Evolutionary conservation across 306 rosid genomes (phyloP).

Genomic region (cucumber (Cucumis sativus)): DNA sequence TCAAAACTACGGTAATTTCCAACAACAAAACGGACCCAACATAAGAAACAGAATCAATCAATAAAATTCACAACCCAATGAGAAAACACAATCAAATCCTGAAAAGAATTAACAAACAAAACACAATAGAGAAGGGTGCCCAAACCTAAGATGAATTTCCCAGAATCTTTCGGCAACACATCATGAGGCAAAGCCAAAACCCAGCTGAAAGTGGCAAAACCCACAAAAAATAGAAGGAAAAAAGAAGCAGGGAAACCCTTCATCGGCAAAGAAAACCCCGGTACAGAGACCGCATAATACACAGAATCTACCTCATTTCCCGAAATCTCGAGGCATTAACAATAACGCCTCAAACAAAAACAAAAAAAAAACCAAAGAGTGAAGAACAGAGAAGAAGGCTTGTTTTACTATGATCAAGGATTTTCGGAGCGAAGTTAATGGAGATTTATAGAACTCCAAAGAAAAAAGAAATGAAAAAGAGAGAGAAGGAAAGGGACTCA

Average conservation of each 20-base stretch:
- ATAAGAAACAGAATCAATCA: not conserved
- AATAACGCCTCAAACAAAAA: not conserved
- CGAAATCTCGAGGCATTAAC: not conserved
- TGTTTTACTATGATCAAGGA: not conserved
- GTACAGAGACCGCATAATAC: slow-evolving; percentile 6
- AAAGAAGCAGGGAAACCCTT: slow-evolving; percentile 21
- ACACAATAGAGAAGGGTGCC: slow-evolving; percentile 6
- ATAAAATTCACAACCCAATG: not conserved
- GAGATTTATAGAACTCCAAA: slow-evolving; percentile 7
- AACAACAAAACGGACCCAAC: not conserved
- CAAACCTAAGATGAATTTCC: slow-evolving; percentile 49
- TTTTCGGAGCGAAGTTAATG: not conserved
- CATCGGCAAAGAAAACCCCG: slow-evolving; percentile 30
- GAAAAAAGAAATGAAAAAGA: not conserved
- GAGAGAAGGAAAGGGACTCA: slow-evolving; percentile 17
- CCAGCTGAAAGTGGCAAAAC: slow-evolving; percentile 27
- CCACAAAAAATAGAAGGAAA: slow-evolving; percentile 20
- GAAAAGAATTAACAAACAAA: not conserved
- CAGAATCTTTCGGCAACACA: slow-evolving; percentile 16
- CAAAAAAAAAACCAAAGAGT: not conserved
- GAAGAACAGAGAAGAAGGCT: not conserved
- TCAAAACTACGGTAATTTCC: not conserved
- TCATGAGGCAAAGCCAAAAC: slow-evolving; percentile 33
- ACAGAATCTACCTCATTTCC: slow-evolving; percentile 22
- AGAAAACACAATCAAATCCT: slow-evolving; percentile 21